Evolutionary conservation across 2,329 filamentous ascomycete genomes (phyloP), one percentile per base, ranked within the genome.

Genomic region (Ophiostoma quercus): DNA sequence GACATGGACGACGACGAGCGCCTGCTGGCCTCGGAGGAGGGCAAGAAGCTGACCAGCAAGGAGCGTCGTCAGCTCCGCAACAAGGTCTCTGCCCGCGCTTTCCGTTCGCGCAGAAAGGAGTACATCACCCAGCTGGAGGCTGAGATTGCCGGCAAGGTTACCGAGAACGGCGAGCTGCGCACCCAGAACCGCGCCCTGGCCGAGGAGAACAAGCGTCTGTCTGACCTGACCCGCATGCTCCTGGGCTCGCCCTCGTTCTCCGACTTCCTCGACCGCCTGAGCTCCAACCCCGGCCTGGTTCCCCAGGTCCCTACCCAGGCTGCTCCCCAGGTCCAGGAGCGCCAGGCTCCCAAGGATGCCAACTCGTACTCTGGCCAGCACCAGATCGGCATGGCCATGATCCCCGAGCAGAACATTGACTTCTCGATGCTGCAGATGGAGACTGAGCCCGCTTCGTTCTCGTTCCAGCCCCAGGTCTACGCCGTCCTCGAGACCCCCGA

Each of bases 1-100:
- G 94, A 98, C 68, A 98, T 99, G 94, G 95, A 99, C 75, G 94
- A 97, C 79, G 95, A 98, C 76, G 95, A 98, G 84, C 87, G 92
- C 74, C 84, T 97, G 11, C 84, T 97, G 29, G 92, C 92, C n/a
- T 97, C 93, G 72, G 95, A 99, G 76, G 94, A 97, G 81, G 95
- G 94, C 76, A 99, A 99, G 89, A 97, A 97, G 84, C 86, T 99
- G n/a, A 95, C 90, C 80, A 96, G 92, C 84, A 98, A 98, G 82
- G 94, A 98, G 81, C 90, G 95, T 72, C 90, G 95, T 74, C 95
- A 98, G 80, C 86, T 99, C n/a, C 88, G 95, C 73, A 99, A 99
- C 86, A 99, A 99, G 82, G 95, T 99, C 4, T 99, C 95, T 60
- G 95, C 95, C 73, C 92, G 95, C 75, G 94, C 94, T 68, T 99